phyloP scores from a whole-genome alignment of 768 basidiomycete species.

The Austroboletus eburneus region DNA sequence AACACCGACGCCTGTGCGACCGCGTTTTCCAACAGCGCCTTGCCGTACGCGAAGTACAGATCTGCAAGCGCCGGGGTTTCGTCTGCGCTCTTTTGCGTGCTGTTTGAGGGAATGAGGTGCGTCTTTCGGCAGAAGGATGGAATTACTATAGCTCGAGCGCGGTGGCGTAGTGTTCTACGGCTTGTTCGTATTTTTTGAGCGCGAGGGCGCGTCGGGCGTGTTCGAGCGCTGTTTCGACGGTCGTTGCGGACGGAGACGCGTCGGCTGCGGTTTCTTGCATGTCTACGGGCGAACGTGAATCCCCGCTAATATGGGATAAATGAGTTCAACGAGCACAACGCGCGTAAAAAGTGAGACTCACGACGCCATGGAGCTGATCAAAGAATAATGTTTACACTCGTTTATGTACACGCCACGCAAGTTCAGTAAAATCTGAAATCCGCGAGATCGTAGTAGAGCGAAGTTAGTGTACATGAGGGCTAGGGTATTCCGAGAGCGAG shows the following conservation, averaged over 20 bases:
- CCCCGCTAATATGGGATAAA: constrained; percentile 10
- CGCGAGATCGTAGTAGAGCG: background rate
- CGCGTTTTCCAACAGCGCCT: constrained; percentile 89
- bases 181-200: constrained; percentile 79
- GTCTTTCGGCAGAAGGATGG: background rate
- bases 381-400: no score
- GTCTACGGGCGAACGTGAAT: background rate
- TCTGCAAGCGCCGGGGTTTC: constrained; percentile 83
- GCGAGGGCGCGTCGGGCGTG: constrained; percentile 87
- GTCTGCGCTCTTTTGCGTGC: constrained; percentile 73
- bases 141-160: constrained; percentile 76
- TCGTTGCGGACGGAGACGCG: constrained; percentile 23
- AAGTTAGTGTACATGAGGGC: background rate
- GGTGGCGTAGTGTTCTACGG: constrained; percentile 77
- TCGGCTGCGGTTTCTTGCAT: constrained; percentile 15
- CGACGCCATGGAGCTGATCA: background rate
- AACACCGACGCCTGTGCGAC: constrained; percentile 83
- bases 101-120: constrained; percentile 29
- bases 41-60: constrained; percentile 87
- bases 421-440: background rate
- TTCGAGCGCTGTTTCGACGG: constrained; percentile 60
- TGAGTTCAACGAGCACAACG: no score
- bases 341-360: no score
- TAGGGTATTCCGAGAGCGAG: constrained; percentile 20
- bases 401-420: background rate